These are phyloP conservation scores for Boletus rubropictus DNA, from an alignment of 768 basidiomycete species.

Conservation along the genomic window DNA sequence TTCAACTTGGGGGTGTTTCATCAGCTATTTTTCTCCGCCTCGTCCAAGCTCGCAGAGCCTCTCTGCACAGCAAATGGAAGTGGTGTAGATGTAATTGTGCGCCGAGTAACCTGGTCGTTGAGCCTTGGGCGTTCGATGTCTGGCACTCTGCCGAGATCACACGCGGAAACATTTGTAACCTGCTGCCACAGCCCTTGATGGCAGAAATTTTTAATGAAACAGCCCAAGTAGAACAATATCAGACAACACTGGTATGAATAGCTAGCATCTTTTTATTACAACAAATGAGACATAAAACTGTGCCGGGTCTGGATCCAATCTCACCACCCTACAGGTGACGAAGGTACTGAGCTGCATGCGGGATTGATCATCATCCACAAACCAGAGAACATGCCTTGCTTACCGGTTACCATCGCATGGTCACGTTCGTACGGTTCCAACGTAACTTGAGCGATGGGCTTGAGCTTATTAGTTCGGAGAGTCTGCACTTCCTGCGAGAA, in stretches of 20 bases:
- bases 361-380: neutral
- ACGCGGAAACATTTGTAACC: conserved; percentile 6
- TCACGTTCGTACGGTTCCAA: conserved; percentile 90
- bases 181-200: neutral
- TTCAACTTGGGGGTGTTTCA: conserved; percentile 61
- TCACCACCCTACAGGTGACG: conserved; percentile 34
- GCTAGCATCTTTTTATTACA: conserved; percentile 7
- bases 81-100: neutral
- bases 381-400: conserved; percentile 15
- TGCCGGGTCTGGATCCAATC: neutral
- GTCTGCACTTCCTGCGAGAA: conserved; percentile 84
- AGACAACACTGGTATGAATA: conserved; percentile 18
- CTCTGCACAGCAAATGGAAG: neutral
- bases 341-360: conserved; percentile 39
- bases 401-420: conserved; percentile 85
- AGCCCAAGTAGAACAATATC: conserved; percentile 8
- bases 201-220: neutral
- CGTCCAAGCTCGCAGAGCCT: conserved; percentile 6
- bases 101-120: neutral
- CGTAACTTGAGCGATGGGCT: conserved; percentile 93
- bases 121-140: neutral
- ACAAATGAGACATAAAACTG: neutral
- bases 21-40: conserved; percentile 32
- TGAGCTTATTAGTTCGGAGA: conserved; percentile 74
- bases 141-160: neutral